Conservation (phyloP, 805 yeast genomes). For the Sungouiozyma intestinalis region DNA sequence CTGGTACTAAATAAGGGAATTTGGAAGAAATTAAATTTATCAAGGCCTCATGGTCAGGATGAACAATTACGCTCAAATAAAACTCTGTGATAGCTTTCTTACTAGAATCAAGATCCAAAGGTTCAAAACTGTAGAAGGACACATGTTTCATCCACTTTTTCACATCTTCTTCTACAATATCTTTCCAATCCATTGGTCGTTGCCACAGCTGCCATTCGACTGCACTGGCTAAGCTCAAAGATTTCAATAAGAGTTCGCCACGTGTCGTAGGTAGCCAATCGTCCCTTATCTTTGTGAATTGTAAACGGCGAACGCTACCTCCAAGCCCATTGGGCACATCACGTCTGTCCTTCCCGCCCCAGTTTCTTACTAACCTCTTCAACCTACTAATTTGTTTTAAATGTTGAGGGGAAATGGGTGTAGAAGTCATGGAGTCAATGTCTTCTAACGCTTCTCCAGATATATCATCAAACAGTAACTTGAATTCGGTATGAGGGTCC, state of each 20-base stretch:
- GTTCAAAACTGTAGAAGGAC: conserved; percentile 45
- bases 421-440: conserved; percentile 64
- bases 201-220: conserved; percentile 29
- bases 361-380: conserved; percentile 51
- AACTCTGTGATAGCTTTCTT: conserved; percentile 36
- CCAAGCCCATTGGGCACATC: conserved; percentile 54
- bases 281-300: conserved; percentile 61
- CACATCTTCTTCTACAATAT: conserved; percentile 36
- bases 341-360: conserved; percentile 75
- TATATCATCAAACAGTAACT: conserved; percentile 58
- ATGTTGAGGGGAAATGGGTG: conserved; percentile 58
- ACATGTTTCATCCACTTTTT: conserved; percentile 33
- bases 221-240: conserved; percentile 33
- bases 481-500: conserved; percentile 70
- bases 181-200: conserved; percentile 39
- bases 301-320: conserved; percentile 47
- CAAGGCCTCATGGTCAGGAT: conserved; percentile 73
- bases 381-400: conserved; percentile 48
- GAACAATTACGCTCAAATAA: conserved; percentile 53
- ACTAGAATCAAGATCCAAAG: conserved; percentile 28
- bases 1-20: conserved; percentile 66
- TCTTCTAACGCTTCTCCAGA: conserved; percentile 60
- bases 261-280: conserved; percentile 68
- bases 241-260: conserved; percentile 53
- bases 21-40: conserved; percentile 42